Conservation (phyloP, 2,329 filamentous ascomycete species). For the Magnaporthales sp. region DNA sequence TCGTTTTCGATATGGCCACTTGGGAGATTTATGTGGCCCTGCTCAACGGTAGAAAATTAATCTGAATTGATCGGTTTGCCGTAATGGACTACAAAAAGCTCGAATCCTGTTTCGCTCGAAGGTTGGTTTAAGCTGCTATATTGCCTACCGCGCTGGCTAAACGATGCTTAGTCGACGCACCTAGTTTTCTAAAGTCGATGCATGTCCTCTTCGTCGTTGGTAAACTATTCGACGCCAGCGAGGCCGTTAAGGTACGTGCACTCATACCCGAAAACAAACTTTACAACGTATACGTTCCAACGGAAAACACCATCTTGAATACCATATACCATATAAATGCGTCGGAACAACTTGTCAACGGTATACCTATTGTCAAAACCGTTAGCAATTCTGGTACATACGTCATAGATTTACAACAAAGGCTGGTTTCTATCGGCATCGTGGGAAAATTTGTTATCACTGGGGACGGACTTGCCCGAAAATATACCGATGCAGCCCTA, state of each 20-base stretch:
- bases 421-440: constrained; percentile 22
- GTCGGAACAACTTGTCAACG: background rate
- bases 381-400: constrained; percentile 19
- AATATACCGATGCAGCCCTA: constrained; percentile 23
- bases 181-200: background rate
- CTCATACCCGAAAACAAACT: constrained; percentile 4
- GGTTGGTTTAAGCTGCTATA: background rate
- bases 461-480: constrained; percentile 28
- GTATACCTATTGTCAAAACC: constrained; percentile 1
- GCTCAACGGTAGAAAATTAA: background rate
- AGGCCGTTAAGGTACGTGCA: background rate
- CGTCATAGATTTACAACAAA: constrained; percentile 26
- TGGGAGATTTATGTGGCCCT: background rate
- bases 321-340: too few relatives aligned
- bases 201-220: background rate
- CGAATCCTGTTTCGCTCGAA: background rate
- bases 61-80: background rate
- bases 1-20: background rate
- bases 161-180: background rate
- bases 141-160: background rate
- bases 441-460: constrained; percentile 30
- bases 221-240: background rate
- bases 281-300: constrained; percentile 22
- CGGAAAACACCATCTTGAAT: constrained; percentile 15
- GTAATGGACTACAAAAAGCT: too few relatives aligned